These are phyloP conservation scores for Wickerhamomyces ciferrii DNA, from an alignment of 805 yeast genomes.

Conservation along the genomic window DNA sequence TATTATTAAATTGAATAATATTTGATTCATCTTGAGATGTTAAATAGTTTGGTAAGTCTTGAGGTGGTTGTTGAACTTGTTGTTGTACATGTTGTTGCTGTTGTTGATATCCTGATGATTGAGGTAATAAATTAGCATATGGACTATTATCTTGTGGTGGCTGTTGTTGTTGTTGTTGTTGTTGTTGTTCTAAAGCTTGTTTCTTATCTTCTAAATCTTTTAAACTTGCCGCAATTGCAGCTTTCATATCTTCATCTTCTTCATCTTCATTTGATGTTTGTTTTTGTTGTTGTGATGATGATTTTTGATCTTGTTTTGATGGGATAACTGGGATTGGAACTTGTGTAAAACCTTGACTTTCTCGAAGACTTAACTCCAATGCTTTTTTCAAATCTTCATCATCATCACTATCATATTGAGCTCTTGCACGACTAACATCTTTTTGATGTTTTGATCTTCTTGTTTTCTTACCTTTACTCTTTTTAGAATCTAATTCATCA, in stretches of 20 bases:
- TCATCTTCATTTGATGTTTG: constrained; percentile 35
- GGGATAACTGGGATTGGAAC: constrained; percentile 17
- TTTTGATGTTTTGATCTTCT: constrained; percentile 13
- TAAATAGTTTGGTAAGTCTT: constrained; percentile 28
- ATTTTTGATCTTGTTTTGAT: constrained; percentile 10
- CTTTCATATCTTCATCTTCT: constrained; percentile 84
- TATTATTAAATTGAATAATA: constrained; percentile 62
- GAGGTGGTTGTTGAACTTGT: constrained; percentile 4
- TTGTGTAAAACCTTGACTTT: constrained; percentile 28
- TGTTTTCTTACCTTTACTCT: constrained; percentile 21
- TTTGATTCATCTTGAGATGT: constrained; percentile 64
- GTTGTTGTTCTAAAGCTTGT: not conserved
- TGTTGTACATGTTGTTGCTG: constrained; percentile 15
- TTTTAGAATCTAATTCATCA: constrained; percentile 47
- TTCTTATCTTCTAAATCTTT: constrained; percentile 52
- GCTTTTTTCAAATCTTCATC: constrained; percentile 79
- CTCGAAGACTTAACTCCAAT: constrained; percentile 71
- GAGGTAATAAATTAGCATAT: constrained; percentile 13
- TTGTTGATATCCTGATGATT: constrained; percentile 4
- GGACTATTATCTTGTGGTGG: constrained; percentile 4
- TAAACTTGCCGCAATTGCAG: constrained; percentile 91
- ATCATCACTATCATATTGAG: constrained; percentile 39
- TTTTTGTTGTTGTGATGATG: constrained; percentile 1
- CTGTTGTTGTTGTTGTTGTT: constrained; percentile 3
- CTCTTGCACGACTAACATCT: constrained; percentile 21